Percentiles rank a stretch among this genome's conserved stretches.
Evolutionary conservation across 495 filamentous ascomycete genomes (phyloP).

Genomic region (Lasiosphaeriaceae sp.): DNA sequence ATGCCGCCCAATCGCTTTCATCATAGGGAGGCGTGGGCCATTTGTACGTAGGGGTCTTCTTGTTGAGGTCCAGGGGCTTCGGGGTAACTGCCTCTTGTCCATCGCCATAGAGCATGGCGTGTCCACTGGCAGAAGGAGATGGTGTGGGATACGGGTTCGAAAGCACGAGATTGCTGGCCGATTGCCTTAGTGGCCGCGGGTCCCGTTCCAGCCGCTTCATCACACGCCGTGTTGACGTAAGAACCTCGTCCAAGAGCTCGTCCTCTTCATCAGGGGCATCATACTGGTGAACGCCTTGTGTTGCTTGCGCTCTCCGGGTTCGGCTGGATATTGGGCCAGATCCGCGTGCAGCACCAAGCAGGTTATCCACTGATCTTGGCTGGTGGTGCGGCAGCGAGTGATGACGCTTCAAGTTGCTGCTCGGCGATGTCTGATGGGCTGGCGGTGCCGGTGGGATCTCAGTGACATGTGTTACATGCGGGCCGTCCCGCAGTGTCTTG

Average conservation of each 20-base stretch:
- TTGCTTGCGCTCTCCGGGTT: conserved; percentile 75
- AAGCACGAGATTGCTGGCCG: conserved; percentile 55
- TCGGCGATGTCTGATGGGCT: conserved; percentile 48
- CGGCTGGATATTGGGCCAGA: conserved; percentile 72
- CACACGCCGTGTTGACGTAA: conserved; percentile 45
- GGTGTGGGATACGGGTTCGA: conserved; percentile 88
- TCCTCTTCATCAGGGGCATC: conserved; percentile 97
- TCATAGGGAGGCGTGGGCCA: conserved; percentile 95
- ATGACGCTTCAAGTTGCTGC: conserved; percentile 56
- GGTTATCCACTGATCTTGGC: conserved; percentile 61
- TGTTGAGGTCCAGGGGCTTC: conserved; percentile 48
- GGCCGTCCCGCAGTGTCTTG: conserved; percentile 66
- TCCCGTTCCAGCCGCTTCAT: conserved; percentile 51
- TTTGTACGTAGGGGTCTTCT: conserved; percentile 59
- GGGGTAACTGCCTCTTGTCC: conserved; percentile 59
- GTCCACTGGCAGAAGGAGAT: conserved; percentile 80
- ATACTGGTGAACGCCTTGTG: conserved; percentile 75
- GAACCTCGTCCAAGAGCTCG: conserved; percentile 83
- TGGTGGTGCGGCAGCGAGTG: conserved; percentile 73
- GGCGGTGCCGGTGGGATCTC: conserved; percentile 58
- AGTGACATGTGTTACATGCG: conserved; percentile 49
- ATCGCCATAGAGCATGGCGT: conserved; percentile 66
- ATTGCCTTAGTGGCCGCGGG: conserved; percentile 49
- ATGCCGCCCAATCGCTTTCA: conserved; percentile 84
- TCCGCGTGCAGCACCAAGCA: conserved; percentile 47